A percentile compares a stretch with the other conserved stretches of the same genome.
phyloP scores from a whole-genome alignment of 108 stramenopile genomes.

The Conticribra weissflogii region DNA sequence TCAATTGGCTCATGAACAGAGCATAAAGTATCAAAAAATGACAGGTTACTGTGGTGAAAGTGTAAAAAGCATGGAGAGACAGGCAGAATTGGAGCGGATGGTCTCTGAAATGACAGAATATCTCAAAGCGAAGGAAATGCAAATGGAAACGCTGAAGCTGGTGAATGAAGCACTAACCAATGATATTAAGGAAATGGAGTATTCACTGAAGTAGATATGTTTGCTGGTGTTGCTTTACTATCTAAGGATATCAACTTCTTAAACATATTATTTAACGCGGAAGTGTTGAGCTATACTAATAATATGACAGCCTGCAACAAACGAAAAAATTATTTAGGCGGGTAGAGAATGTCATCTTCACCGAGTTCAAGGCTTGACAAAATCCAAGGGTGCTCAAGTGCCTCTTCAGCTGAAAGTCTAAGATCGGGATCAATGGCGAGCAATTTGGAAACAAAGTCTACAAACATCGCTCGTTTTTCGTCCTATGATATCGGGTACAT shows the following conservation, averaged over 20 bases:
- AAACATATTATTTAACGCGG: too few species aligned
- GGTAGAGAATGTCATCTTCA: constrained; percentile 82
- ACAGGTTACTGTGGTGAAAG: constrained; percentile 16
- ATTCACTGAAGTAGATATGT: too few species aligned
- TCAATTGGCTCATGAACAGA: constrained; percentile 51
- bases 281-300: neutral
- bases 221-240: neutral
- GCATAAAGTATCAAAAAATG: constrained; percentile 38
- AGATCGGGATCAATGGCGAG: constrained; percentile 83
- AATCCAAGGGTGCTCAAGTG: constrained; percentile 89
- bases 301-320: neutral
- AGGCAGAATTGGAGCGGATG: constrained; percentile 75
- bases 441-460: constrained; percentile 79
- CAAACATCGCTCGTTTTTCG: constrained; percentile 67
- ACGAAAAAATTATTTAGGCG: constrained; percentile 28
- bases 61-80: constrained; percentile 45
- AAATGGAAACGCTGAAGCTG: constrained; percentile 75
- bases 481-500: too few species aligned
- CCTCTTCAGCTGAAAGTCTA: constrained; percentile 80
- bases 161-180: constrained; percentile 68
- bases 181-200: constrained; percentile 52
- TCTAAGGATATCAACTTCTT: too few species aligned
- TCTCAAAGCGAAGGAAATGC: constrained; percentile 81
- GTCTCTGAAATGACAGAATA: constrained; percentile 76
- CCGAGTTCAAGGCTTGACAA: constrained; percentile 70